Base-by-base conservation (phyloP, 805 yeast species). In the Saturnispora besseyi region DNA sequence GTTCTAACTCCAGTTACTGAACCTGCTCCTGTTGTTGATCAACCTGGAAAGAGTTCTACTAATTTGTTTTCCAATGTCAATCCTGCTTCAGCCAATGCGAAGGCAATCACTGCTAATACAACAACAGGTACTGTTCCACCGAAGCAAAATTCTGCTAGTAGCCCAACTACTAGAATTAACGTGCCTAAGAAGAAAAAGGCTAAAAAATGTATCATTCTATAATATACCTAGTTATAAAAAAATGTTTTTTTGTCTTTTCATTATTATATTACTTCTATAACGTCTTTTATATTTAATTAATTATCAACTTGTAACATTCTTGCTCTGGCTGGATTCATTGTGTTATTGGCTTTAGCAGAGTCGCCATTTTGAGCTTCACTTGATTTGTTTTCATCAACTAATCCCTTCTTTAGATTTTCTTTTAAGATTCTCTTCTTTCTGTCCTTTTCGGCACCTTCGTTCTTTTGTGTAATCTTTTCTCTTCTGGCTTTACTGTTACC, bases 401-500 rank as follows among this genome's bases (percentile, higher is more conserved):
- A 44, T 62, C 62, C 41, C 24, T 68, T 70, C 49, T 68, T 67
- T 50, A 72, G 76, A 59, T 50, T 53, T 22, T 75, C 73, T 57
- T 75, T 74, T 49, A 64, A 58, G 41, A 81, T 73, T 59, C 82
- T 77, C 37, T 73, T 77, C 51, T 70, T 75, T 58, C 95, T 76
- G 61, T 90, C 96, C 28, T 74, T 82, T 41, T 75, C 76, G 58
- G 90, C 69, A 59, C 82, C 82, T 42, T 78, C 83, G 64, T 91
- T 91, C 73, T 91, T 91, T 45, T 76, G 77, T 60, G 79, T 78
- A 58, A 93, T 74, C 67, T 93, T 93, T 49, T 77, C 75, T 44
- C 78, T 58, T 60, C 95, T 71, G 40, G 70, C 74, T 51, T 75
- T 70, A 9, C 95, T 81, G 64, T 91, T 91, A 50, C 97, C 97